Percentiles rank a stretch among this genome's conserved stretches.
These are phyloP conservation scores for Aureobasidium subglaciale DNA, from an alignment of 2,329 filamentous ascomycete genomes.

Conservation along the genomic window DNA sequence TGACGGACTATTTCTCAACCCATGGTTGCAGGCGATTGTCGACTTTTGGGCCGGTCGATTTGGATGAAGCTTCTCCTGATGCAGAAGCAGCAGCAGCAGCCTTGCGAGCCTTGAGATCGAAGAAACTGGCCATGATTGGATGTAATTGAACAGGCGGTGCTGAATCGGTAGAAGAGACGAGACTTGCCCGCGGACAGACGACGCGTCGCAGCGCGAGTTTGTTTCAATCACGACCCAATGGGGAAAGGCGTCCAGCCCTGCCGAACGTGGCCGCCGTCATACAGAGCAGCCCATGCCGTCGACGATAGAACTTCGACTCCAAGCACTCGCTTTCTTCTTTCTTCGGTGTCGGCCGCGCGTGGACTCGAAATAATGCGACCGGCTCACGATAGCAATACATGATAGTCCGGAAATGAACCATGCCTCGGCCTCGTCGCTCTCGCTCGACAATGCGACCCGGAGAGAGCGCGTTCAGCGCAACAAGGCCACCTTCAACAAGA, in stretches of 20 bases:
- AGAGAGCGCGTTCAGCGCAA: slow-evolving; percentile 25
- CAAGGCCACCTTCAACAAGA: slow-evolving; percentile 30
- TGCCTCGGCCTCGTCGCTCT: slow-evolving; percentile 23
- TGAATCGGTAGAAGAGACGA: background rate
- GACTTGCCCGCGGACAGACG: background rate
- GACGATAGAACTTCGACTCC: too few species aligned
- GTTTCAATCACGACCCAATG: background rate
- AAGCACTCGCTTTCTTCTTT: background rate
- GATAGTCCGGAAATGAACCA: slow-evolving; percentile 29
- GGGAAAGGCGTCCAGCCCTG: background rate
- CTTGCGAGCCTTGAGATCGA: slow-evolving; percentile 83
- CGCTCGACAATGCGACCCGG: slow-evolving; percentile 10
- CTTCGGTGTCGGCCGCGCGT: background rate
- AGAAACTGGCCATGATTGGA: slow-evolving; percentile 73
- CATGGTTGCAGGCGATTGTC: slow-evolving; percentile 75
- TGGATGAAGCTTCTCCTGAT: slow-evolving; percentile 56
- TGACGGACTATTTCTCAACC: slow-evolving; percentile 94
- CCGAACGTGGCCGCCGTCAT: background rate
- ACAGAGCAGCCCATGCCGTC: background rate
- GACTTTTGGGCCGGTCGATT: slow-evolving; percentile 55
- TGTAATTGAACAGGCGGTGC: background rate
- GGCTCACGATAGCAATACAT: background rate
- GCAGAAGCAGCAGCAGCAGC: slow-evolving; percentile 63
- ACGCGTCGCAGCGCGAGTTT: slow-evolving; percentile 1
- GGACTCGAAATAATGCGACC: background rate